Evolutionary conservation across 768 basidiomycete species (phyloP).

Genomic region (Boletellus ananas): DNA sequence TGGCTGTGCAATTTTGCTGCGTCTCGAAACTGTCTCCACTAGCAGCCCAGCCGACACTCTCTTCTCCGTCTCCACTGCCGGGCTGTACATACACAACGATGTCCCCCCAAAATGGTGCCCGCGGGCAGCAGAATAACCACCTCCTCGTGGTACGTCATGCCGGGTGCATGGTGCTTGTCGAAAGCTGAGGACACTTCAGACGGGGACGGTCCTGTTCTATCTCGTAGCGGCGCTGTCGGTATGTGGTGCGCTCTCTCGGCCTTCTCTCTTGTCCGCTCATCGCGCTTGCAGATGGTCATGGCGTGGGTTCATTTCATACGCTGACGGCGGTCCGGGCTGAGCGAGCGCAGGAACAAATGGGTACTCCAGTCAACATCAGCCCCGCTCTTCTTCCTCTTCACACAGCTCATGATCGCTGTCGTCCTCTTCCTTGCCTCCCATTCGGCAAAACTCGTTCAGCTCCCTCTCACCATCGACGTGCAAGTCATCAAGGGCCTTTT

Average conservation of each 20-base stretch:
- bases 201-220: conserved; percentile 78
- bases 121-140: conserved; percentile 28
- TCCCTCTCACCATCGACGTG: conserved; percentile 62
- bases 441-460: conserved; percentile 57
- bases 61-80: not conserved
- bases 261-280: conserved; percentile 1
- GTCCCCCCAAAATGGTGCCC: conserved; percentile 26
- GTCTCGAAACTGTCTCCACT: conserved; percentile 9
- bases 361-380: conserved; percentile 70
- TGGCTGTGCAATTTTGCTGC: not conserved
- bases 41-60: not conserved
- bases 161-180: not conserved
- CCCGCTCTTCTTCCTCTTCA: conserved; percentile 84
- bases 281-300: conserved; percentile 72
- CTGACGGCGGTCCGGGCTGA: conserved; percentile 16
- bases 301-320: conserved; percentile 49
- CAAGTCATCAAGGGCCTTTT: conserved; percentile 66
- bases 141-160: conserved; percentile 31
- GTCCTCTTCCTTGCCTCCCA: conserved; percentile 67
- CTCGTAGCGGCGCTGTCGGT: conserved; percentile 86
- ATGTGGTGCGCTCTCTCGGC: conserved; percentile 31
- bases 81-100: conserved; percentile 7
- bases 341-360: conserved; percentile 75
- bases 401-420: conserved; percentile 78
- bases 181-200: conserved; percentile 37